These are phyloP conservation scores for Liquidambar formosana DNA, from an alignment of 164 flowering plant species.

Conservation along the genomic window DNA sequence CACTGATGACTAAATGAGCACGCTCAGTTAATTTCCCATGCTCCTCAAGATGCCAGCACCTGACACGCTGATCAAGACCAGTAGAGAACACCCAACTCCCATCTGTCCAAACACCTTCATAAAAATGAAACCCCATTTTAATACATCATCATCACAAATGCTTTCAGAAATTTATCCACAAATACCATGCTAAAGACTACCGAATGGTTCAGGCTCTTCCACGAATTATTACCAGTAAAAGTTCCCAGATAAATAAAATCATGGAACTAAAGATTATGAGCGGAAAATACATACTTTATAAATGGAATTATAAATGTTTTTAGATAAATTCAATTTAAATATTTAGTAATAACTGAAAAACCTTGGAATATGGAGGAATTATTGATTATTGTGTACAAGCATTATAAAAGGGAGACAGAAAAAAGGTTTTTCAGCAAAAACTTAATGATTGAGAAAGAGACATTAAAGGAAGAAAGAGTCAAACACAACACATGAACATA, in stretches of 20 bases:
- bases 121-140: constrained; percentile 2
- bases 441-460: background rate
- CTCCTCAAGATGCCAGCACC: constrained; percentile 68
- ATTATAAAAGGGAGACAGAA: background rate
- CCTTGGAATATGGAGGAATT: too few species aligned
- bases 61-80: constrained; percentile 95
- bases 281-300: background rate
- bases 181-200: too few species aligned
- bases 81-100: constrained; percentile 87
- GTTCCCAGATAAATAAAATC: background rate
- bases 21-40: constrained; percentile 56
- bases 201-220: too few species aligned
- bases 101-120: constrained; percentile 91
- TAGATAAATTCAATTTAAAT: too few species aligned
- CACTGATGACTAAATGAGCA: constrained; percentile 61
- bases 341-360: too few species aligned
- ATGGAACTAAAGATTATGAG: background rate
- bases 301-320: background rate
- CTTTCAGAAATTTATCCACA: background rate
- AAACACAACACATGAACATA: background rate
- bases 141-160: background rate
- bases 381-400: too few species aligned
- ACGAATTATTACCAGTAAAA: too few species aligned
- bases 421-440: too few species aligned
- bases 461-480: background rate